phyloP scores from a whole-genome alignment of 805 yeast species.

The Grigorovia yakushimaensis region DNA sequence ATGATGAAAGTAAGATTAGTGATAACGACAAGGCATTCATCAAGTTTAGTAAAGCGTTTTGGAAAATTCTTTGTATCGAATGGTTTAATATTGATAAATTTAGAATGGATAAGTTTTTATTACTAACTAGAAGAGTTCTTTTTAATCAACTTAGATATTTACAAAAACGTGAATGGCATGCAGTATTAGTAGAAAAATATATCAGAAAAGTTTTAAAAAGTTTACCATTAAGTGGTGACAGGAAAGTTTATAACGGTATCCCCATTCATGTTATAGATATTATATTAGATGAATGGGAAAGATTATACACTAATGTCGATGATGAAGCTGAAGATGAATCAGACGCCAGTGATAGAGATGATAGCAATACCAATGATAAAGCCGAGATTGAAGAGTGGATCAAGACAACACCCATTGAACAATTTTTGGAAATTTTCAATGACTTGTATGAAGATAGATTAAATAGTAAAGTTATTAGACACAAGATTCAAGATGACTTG shows the following conservation, averaged over 20 bases:
- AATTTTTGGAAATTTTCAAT: slow-evolving; percentile 52
- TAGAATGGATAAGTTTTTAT: slow-evolving; percentile 79
- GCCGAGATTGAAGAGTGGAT: slow-evolving; percentile 28
- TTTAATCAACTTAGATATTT: slow-evolving; percentile 55
- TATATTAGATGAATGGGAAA: slow-evolving; percentile 73
- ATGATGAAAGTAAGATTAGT: slow-evolving; percentile 8
- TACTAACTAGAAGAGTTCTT: slow-evolving; percentile 69
- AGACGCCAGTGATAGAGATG: slow-evolving; percentile 38
- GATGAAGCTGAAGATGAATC: slow-evolving; percentile 41
- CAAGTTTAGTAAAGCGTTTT: slow-evolving; percentile 62
- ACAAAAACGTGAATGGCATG: slow-evolving; percentile 44
- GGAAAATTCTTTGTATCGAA: slow-evolving; percentile 68
- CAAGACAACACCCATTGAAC: slow-evolving; percentile 40
- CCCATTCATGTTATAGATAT: slow-evolving; percentile 82
- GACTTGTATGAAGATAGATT: slow-evolving; percentile 38
- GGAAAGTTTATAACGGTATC: slow-evolving; percentile 58
- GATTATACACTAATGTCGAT: slow-evolving; percentile 42
- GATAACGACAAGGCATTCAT: slow-evolving; percentile 30
- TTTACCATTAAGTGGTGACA: slow-evolving; percentile 48
- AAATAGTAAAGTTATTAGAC: slow-evolving; percentile 54
- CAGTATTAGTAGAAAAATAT: slow-evolving; percentile 36
- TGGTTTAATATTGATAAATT: slow-evolving; percentile 77
- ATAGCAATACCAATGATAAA: slow-evolving; percentile 35
- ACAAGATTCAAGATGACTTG: slow-evolving; percentile 56
- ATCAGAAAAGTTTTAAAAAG: slow-evolving; percentile 33